Evolutionary conservation across 768 basidiomycete genomes (phyloP), one percentile per base, ranked within the genome.

Genomic region (Kwoniella shandongensis): DNA sequence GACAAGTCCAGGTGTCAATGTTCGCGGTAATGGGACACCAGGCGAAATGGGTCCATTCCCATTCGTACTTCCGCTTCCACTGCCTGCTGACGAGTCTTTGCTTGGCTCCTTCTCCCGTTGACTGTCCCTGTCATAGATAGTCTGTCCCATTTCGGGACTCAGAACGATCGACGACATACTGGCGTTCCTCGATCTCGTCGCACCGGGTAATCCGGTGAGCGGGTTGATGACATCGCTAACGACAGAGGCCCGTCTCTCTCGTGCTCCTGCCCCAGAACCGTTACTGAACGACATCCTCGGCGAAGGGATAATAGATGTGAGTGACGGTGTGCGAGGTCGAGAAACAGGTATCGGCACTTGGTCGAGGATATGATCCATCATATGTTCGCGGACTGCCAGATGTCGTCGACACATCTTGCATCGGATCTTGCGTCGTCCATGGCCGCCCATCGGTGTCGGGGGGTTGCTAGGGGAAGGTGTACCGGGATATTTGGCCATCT

Each of bases 361-460:
- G 40, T 76, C 75, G 49, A 76, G 62, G 29, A 76, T 76, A 44
- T 93, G 91, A 73, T 91, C 88, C 44, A 91, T 83, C 88, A 97
- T 91, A 72, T 96, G 89, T 70, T 92, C 90, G n/a, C 88, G 81
- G 0, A 88, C 83, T 0, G 92, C 92, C 13, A 97, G 81, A 66
- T 91, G 89, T 57, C 86, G 85, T 67, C 89, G 81, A 80, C 92
- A 94, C 86, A 88, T 89, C 77, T 88, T 91, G 77, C 92, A 96
- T 70, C 92, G 81, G 69, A 96, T 91, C 38, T 86, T 83, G 38
- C 85, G 80, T 36, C 80, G 79, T 3, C 81, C 82, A 13, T 82
- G 47, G 72, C 63, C 66, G 13, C 73, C 81, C 32, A 79, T 78
- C 0, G 88, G 86, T 0, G 87, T 86, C 3, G 81, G 75, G 1